These are phyloP conservation scores for Corylus avellana DNA, from an alignment of 306 rosid species.

Conservation along the genomic window DNA sequence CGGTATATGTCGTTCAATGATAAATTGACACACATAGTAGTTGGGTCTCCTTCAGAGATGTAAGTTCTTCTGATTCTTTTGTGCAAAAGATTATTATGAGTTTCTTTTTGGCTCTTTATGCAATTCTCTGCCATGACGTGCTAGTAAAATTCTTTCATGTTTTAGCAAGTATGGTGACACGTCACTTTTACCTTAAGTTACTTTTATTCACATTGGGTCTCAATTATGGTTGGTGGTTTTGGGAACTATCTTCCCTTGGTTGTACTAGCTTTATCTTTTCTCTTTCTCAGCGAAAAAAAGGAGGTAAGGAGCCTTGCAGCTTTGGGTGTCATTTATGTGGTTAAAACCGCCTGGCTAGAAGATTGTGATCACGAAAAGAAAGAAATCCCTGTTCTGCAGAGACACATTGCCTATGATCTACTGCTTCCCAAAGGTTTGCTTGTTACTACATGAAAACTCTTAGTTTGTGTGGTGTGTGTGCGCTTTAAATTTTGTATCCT, in stretches of 20 bases:
- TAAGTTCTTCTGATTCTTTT: constrained; percentile 35
- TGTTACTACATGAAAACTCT: constrained; percentile 16
- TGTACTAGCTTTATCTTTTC: constrained; percentile 4
- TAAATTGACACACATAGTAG: constrained; percentile 80
- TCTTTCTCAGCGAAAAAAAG: constrained; percentile 72
- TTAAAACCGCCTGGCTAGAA: constrained; percentile 82
- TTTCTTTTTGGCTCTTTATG: constrained; percentile 4
- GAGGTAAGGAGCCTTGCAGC: constrained; percentile 82
- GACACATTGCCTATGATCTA: constrained; percentile 72
- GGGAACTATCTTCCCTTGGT: constrained; percentile 10
- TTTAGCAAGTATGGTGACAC: constrained; percentile 1
- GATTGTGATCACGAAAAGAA: constrained; percentile 78
- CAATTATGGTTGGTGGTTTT: constrained; percentile 6
- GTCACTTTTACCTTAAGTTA: constrained; percentile 13
- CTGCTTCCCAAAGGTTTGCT: constrained; percentile 76
- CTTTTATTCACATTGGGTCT: constrained; percentile 21
- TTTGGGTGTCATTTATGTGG: constrained; percentile 71
- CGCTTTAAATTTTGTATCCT: constrained; percentile 9
- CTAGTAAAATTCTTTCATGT: background rate
- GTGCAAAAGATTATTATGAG: constrained; percentile 16
- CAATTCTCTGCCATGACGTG: constrained; percentile 15
- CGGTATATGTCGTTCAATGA: constrained; percentile 72
- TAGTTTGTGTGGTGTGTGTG: constrained; percentile 18
- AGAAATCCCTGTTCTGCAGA: constrained; percentile 64
- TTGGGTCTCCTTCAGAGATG: constrained; percentile 84